A percentile compares a stretch with the other conserved stretches of the same genome.
phyloP scores from a whole-genome alignment of 192 early-diverging fungal species.

The Mortierella alpina region DNA sequence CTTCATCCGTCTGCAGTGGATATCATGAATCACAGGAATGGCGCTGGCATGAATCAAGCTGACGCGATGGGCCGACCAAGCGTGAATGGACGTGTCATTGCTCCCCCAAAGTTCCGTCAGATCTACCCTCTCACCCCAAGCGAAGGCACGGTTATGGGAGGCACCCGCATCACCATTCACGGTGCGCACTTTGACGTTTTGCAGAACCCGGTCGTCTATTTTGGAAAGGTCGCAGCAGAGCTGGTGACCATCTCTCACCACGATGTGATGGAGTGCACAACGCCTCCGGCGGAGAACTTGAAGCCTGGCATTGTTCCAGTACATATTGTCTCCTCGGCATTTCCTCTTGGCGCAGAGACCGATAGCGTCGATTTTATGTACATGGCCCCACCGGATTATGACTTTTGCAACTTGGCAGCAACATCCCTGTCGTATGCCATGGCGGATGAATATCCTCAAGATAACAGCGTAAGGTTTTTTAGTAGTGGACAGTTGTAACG shows the following conservation, averaged over 20 bases:
- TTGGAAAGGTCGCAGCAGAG: conserved; percentile 47
- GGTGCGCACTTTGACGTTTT: conserved; percentile 46
- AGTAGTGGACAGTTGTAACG: background rate
- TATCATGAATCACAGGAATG: background rate
- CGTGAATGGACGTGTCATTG: conserved; percentile 9
- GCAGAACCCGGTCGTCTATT: conserved; percentile 51
- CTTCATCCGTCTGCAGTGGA: conserved; percentile 28
- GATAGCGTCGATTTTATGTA: conserved; percentile 48
- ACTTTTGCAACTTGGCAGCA: conserved; percentile 49
- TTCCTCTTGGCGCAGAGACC: conserved; percentile 18
- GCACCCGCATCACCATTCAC: conserved; percentile 49
- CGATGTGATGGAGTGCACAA: conserved; percentile 54
- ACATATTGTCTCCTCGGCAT: conserved; percentile 33
- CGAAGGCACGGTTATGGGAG: conserved; percentile 46
- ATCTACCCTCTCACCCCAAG: conserved; percentile 48
- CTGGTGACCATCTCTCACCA: conserved; percentile 51
- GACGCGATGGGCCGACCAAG: no score
- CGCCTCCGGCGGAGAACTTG: conserved; percentile 42
- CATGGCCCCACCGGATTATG: conserved; percentile 47
- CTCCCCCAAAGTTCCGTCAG: conserved; percentile 40
- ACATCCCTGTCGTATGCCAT: conserved; percentile 44
- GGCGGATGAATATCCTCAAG: conserved; percentile 46
- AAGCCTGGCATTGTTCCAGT: conserved; percentile 50
- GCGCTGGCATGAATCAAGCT: background rate
- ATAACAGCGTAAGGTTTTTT: conserved; percentile 31